These are phyloP conservation scores for Arthrobotrys sphaeroides DNA, from an alignment of 2,329 filamentous ascomycete species.

Conservation along the genomic window DNA sequence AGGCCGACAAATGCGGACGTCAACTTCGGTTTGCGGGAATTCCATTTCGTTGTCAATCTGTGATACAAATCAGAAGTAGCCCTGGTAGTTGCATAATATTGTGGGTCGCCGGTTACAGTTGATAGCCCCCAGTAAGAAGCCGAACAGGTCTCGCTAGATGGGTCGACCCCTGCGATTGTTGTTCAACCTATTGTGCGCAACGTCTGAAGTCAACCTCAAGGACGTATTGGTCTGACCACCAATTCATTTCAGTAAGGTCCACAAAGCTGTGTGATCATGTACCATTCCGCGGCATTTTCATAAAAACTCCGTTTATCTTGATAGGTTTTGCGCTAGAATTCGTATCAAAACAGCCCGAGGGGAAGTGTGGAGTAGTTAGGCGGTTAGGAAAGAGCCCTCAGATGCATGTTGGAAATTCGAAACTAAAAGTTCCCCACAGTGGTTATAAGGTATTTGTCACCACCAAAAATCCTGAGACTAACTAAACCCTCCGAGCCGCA, in stretches of 20 bases:
- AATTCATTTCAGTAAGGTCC: conserved; percentile 7
- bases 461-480: conserved; percentile 43
- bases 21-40: too few relatives aligned
- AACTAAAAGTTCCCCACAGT: conserved; percentile 33
- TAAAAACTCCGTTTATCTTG: neutral
- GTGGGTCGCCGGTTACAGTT: neutral
- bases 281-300: conserved; percentile 20
- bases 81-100: neutral
- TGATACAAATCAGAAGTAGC: neutral
- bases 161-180: neutral
- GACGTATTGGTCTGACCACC: conserved; percentile 27
- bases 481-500: conserved; percentile 36
- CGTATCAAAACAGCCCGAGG: neutral
- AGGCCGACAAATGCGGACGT: neutral
- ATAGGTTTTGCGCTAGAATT: neutral
- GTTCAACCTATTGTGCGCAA: neutral
- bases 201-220: neutral
- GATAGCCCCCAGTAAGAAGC: neutral
- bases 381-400: conserved; percentile 4
- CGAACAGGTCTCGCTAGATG: too few relatives aligned
- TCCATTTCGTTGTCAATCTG: too few relatives aligned
- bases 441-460: conserved; percentile 52
- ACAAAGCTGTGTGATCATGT: conserved; percentile 22
- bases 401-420: conserved; percentile 19
- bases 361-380: conserved; percentile 13